These are phyloP conservation scores for Odontarrhena argentea DNA, from an alignment of 345 rosid genomes.

Conservation along the genomic window DNA sequence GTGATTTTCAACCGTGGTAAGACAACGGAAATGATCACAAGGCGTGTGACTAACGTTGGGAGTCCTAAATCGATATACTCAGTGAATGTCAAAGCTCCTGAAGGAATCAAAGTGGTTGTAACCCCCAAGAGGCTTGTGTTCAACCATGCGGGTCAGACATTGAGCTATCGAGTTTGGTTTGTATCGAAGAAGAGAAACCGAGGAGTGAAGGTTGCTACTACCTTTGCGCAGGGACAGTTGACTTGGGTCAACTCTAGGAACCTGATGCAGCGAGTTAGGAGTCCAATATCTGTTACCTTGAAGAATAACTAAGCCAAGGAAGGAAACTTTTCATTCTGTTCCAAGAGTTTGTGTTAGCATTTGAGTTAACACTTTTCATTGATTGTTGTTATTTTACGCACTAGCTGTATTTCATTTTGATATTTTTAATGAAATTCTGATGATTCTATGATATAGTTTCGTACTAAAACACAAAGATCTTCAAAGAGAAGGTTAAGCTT, in stretches of 20 bases:
- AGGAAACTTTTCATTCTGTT: slow-evolving; percentile 11
- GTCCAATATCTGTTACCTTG: slow-evolving; percentile 88
- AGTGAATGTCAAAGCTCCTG: slow-evolving; percentile 65
- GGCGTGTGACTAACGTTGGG: slow-evolving; percentile 78
- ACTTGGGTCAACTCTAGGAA: slow-evolving; percentile 70
- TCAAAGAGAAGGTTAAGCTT: slow-evolving; percentile 2
- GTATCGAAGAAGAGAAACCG: slow-evolving; percentile 51
- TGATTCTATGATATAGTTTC: slow-evolving; percentile 18
- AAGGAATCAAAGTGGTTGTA: slow-evolving; percentile 56
- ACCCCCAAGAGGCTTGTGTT: slow-evolving; percentile 65
- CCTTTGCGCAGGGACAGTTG: slow-evolving; percentile 66
- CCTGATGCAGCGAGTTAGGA: slow-evolving; percentile 58
- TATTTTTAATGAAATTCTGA: not conserved
- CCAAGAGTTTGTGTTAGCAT: slow-evolving; percentile 18
- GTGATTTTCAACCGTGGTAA: slow-evolving; percentile 60
- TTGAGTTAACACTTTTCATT: slow-evolving; percentile 12
- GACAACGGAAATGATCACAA: slow-evolving; percentile 53
- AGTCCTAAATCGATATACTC: slow-evolving; percentile 66
- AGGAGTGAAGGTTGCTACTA: slow-evolving; percentile 34
- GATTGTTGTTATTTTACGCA: slow-evolving; percentile 4
- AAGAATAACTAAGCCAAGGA: slow-evolving; percentile 37
- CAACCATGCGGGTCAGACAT: slow-evolving; percentile 50
- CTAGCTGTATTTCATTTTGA: slow-evolving; percentile 18
- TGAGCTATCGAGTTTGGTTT: slow-evolving; percentile 67
- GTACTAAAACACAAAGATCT: slow-evolving; percentile 1